Evolutionary conservation across 2,329 filamentous ascomycete genomes (phyloP).

Genomic region (Trichoderma atroviride): DNA sequence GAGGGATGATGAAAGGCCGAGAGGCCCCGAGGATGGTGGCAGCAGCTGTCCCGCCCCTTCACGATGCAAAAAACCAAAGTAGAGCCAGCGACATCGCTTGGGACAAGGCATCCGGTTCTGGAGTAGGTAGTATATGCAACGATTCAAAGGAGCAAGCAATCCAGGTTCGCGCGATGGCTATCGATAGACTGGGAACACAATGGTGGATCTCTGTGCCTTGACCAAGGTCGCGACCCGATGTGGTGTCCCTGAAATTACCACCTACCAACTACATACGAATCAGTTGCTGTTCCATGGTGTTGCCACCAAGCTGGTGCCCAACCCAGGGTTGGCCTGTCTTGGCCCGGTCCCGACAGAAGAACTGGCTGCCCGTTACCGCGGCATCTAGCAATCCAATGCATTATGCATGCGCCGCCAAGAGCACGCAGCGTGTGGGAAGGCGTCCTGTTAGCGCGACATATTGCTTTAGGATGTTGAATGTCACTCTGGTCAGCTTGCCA

Average conservation of each 20-base stretch:
- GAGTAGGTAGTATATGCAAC: background rate
- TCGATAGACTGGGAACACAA: background rate
- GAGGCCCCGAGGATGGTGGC: conserved; percentile 16
- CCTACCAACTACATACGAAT: conserved; percentile 12
- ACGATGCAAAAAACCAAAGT: background rate
- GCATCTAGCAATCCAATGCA: background rate
- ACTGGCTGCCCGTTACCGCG: background rate
- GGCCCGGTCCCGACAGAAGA: background rate
- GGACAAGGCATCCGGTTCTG: background rate
- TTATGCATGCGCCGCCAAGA: background rate
- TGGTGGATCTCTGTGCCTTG: conserved; percentile 12
- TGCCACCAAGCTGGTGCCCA: background rate
- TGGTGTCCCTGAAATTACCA: conserved; percentile 25
- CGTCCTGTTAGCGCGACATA: background rate
- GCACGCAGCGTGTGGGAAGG: background rate
- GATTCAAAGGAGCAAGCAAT: background rate
- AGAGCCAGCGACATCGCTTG: background rate
- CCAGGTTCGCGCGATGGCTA: background rate
- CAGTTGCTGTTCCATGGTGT: conserved; percentile 3
- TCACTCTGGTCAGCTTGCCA: background rate
- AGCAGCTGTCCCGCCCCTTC: background rate
- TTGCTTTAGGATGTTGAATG: background rate
- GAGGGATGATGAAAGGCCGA: conserved; percentile 18
- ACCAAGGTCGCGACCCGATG: conserved; percentile 18
- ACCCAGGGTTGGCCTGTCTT: background rate